phyloP scores from a whole-genome alignment of 352 stramenopile species.

The Pythium aristosporum region DNA sequence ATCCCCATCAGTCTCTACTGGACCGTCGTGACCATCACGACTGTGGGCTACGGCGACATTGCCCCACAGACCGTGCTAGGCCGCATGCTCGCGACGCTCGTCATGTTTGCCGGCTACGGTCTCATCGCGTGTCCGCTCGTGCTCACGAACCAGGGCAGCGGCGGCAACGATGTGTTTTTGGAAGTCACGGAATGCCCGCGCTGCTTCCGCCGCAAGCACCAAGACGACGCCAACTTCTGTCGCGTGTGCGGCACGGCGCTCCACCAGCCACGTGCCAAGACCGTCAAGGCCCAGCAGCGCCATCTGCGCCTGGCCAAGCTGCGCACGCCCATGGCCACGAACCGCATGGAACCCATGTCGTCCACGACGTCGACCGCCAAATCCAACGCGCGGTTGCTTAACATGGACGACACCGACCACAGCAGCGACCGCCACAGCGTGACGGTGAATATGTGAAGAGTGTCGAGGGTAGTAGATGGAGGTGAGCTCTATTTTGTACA shows the following conservation, averaged over 20 bases:
- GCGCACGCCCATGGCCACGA: constrained; percentile 34
- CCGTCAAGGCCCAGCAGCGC: constrained; percentile 56
- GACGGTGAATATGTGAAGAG: constrained; percentile 32
- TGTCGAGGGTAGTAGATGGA: constrained; percentile 2
- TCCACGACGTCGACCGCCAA: constrained; percentile 65
- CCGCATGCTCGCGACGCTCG: constrained; percentile 74
- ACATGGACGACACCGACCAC: constrained; percentile 18
- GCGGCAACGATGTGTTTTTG: constrained; percentile 42
- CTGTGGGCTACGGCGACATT: constrained; percentile 86
- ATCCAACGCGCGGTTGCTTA: constrained; percentile 50
- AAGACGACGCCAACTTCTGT: constrained; percentile 79
- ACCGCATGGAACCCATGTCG: constrained; percentile 31
- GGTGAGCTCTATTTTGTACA: constrained; percentile 29
- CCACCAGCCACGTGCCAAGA: constrained; percentile 56
- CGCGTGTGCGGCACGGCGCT: constrained; percentile 63
- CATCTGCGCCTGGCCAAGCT: constrained; percentile 63
- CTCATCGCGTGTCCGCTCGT: constrained; percentile 83
- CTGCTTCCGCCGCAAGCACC: constrained; percentile 74
- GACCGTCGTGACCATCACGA: constrained; percentile 88
- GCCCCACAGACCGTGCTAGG: constrained; percentile 76
- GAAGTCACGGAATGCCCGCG: constrained; percentile 64
- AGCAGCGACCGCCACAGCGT: constrained; percentile 11
- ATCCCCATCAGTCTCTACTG: constrained; percentile 88
- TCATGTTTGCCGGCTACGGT: constrained; percentile 89
- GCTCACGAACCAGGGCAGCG: constrained; percentile 50